Percentiles rank a stretch among this genome's conserved stretches.
These are phyloP conservation scores for Anethum foeniculum DNA, from an alignment of 140 eudicot genomes.

Conservation along the genomic window DNA sequence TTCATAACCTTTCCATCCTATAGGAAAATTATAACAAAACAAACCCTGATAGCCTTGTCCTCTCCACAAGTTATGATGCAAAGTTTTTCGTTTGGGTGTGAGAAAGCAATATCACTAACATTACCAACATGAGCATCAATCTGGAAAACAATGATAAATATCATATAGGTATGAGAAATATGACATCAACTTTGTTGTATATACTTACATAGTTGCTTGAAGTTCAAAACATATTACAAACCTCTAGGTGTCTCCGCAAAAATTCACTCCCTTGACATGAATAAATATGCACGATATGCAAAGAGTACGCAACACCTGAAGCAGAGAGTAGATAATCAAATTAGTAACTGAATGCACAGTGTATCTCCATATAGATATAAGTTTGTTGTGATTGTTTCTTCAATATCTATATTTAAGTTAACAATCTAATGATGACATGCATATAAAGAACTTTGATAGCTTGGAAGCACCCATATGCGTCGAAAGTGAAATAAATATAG, in stretches of 20 bases:
- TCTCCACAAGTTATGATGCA: conserved; percentile 74
- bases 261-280: conserved; percentile 39
- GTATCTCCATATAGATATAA: neutral
- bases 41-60: conserved; percentile 61
- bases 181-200: neutral
- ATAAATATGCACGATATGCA: conserved; percentile 62
- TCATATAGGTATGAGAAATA: no score
- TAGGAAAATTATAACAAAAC: conserved; percentile 13
- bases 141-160: conserved; percentile 23
- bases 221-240: conserved; percentile 15
- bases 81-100: conserved; percentile 30
- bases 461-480: no score
- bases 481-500: neutral
- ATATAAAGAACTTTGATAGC: no score
- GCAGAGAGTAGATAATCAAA: conserved; percentile 7
- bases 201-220: neutral
- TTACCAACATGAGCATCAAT: conserved; percentile 73
- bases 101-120: conserved; percentile 64
- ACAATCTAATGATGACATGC: no score
- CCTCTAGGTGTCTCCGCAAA: conserved; percentile 57
- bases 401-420: no score
- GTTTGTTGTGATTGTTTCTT: no score
- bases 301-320: conserved; percentile 79
- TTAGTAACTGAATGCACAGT: neutral
- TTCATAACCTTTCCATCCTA: neutral